These are phyloP conservation scores for Lasiodiplodia citricola DNA, from an alignment of 2,329 filamentous ascomycete genomes.

Conservation along the genomic window DNA sequence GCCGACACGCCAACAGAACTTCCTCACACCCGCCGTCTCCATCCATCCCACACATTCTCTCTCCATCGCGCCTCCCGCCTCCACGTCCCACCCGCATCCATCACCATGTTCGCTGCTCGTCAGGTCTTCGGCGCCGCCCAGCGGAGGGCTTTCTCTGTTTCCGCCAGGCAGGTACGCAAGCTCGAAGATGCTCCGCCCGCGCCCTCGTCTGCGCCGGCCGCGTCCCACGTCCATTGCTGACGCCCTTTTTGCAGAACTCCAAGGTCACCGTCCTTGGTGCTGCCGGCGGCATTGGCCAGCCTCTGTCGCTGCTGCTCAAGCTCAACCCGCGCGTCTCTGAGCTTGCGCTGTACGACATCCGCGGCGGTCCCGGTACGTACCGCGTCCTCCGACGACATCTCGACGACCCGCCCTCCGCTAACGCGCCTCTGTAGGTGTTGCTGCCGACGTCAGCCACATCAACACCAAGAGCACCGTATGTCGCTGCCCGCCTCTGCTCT, in stretches of 20 bases:
- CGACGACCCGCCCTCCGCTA: neutral
- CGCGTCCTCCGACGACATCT: constrained; percentile 5
- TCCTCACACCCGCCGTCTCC: constrained; percentile 26
- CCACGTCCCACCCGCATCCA: constrained; percentile 34
- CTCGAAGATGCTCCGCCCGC: constrained; percentile 26
- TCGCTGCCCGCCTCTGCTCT: constrained; percentile 11
- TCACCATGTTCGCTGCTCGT: constrained; percentile 73
- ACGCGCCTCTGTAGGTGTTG: constrained; percentile 71
- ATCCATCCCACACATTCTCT: constrained; percentile 32
- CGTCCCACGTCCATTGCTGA: constrained; percentile 33
- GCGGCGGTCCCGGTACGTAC: constrained; percentile 82
- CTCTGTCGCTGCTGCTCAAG: constrained; percentile 97
- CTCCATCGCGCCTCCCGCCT: constrained; percentile 32
- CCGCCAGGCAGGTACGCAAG: constrained; percentile 55
- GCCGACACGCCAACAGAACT: constrained; percentile 22
- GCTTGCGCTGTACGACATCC: constrained; percentile 97
- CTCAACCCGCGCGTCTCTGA: constrained; percentile 93
- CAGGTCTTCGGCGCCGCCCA: constrained; percentile 57
- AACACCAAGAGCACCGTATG: constrained; percentile 88
- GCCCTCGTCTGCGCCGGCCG: constrained; percentile 28
- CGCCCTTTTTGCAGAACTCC: constrained; percentile 69
- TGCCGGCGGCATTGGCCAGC: constrained; percentile 97
- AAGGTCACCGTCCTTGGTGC: constrained; percentile 98
- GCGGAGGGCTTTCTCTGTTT: constrained; percentile 59
- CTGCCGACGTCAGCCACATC: constrained; percentile 97